Percentiles rank a stretch among this genome's conserved stretches.
Evolutionary conservation across 1,139 yeast species (phyloP).

Genomic region (Zygosaccharomyces sapae): DNA sequence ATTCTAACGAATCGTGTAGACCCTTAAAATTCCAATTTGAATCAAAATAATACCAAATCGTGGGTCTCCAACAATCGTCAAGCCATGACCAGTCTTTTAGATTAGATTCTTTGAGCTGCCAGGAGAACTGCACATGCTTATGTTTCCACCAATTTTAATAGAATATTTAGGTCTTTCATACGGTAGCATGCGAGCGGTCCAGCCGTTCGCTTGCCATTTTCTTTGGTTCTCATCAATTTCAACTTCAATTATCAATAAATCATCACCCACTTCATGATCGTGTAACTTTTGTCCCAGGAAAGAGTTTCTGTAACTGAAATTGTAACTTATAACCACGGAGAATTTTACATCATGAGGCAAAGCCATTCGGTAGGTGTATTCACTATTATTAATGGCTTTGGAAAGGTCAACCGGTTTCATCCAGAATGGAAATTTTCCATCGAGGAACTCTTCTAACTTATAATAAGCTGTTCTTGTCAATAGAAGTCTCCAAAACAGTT

Average conservation of each 20-base stretch:
- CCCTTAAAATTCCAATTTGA: slow-evolving; percentile 30
- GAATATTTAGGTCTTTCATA: slow-evolving; percentile 26
- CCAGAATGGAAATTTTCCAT: background rate
- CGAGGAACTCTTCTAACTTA: slow-evolving; percentile 7
- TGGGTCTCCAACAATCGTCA: slow-evolving; percentile 29
- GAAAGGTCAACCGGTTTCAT: slow-evolving; percentile 4
- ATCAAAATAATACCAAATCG: slow-evolving; percentile 29
- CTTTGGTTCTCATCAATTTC: slow-evolving; percentile 30
- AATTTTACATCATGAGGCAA: slow-evolving; percentile 15
- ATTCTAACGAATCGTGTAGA: slow-evolving; percentile 25
- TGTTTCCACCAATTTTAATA: slow-evolving; percentile 10
- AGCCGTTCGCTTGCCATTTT: slow-evolving; percentile 28
- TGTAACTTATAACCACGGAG: slow-evolving; percentile 15
- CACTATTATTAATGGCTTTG: slow-evolving; percentile 8
- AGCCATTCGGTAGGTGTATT: slow-evolving; percentile 11
- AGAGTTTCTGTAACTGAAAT: slow-evolving; percentile 16
- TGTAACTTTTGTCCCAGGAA: slow-evolving; percentile 13
- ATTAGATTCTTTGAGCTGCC: slow-evolving; percentile 22
- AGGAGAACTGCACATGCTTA: slow-evolving; percentile 17
- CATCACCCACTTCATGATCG: background rate
- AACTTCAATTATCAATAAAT: slow-evolving; percentile 20
- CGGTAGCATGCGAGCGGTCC: slow-evolving; percentile 25
- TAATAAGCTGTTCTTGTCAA: slow-evolving; percentile 21
- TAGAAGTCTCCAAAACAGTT: slow-evolving; percentile 30
- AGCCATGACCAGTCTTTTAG: slow-evolving; percentile 30